Base-by-base conservation (phyloP, 2,329 filamentous ascomycete genomes). In the Karstenula rhodostoma region DNA sequence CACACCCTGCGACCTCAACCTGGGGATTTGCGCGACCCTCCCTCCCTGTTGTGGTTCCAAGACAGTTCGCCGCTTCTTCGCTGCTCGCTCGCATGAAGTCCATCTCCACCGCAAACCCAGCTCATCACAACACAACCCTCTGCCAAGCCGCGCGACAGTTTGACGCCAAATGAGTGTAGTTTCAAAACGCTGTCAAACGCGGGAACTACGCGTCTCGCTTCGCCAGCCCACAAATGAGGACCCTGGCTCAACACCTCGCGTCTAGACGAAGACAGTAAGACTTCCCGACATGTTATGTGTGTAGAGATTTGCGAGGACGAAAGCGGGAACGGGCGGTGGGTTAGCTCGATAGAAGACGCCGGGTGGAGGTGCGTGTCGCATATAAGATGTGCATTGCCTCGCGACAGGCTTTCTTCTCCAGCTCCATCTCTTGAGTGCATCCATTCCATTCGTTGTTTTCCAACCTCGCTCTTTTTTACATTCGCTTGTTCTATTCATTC, bases 401-500 rank as follows among this genome's bases (percentile, higher is more conserved):
- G n/a, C 9, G 17, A n/a, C 35, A 40, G 32, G 44, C 22, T n/a
- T 33, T 19, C 17, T 29, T 19, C 33, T 22, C 35, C 49, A 42
- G 35, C 49, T 22, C 22, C 49, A 40, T 33, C 49, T 52, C 49
- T 52, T 27, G 22, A n/a, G 22, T 22, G 32, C 22, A 27, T 52
- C 49, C 49, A 27, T 52, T 52, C 33, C 49, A 29, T 52, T 52
- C 49, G 35, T 51, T 47, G 15, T 55, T 32, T 35, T 35, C 12
- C 35, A 6, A 37, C 17, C 35, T 15, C 54, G 42, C 56, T 64
- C 57, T 61, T 46, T 52, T 49, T 49, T 47, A 47, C 53, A 55
- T 22, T 61, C 47, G 23, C 43, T 57, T 8, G 53, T 33, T 47
- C 35, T 17, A 47, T 56, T 53, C 54, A 56, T 59, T 61, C 58